These are phyloP conservation scores for Antitrichia curtipendula DNA, from an alignment of 225 moss, liverwort and hornwort genomes.

Conservation along the genomic window DNA sequence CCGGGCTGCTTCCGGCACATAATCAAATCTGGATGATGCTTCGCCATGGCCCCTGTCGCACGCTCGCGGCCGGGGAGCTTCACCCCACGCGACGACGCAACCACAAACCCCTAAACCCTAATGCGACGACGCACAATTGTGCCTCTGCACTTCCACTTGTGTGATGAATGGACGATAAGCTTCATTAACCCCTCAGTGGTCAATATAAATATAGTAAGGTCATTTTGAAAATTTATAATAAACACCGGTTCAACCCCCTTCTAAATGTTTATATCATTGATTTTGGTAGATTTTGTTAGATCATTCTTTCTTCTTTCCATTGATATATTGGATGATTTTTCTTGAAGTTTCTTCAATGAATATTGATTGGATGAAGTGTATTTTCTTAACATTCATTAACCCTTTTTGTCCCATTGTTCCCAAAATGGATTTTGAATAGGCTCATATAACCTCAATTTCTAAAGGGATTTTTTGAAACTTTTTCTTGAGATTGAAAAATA, in stretches of 20 bases:
- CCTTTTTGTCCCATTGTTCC: neutral
- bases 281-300: too few species aligned
- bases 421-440: neutral
- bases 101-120: neutral
- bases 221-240: neutral
- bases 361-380: neutral
- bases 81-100: too few species aligned
- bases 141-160: neutral
- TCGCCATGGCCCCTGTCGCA: constrained; percentile 6
- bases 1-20: constrained; percentile 44
- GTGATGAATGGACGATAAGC: too few species aligned
- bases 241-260: fast-evolving
- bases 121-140: neutral
- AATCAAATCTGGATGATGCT: constrained; percentile 36
- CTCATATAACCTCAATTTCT: neutral
- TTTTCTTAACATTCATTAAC: neutral
- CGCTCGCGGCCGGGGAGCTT: neutral
- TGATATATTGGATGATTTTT: neutral
- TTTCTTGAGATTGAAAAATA: fast-evolving
- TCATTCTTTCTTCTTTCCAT: neutral
- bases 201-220: too few species aligned
- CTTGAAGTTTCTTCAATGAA: too few species aligned
- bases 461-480: neutral
- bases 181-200: too few species aligned
- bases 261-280: neutral